Conservation (phyloP, 352 stramenopile genomes). For the Pythium vanterpoolii region DNA sequence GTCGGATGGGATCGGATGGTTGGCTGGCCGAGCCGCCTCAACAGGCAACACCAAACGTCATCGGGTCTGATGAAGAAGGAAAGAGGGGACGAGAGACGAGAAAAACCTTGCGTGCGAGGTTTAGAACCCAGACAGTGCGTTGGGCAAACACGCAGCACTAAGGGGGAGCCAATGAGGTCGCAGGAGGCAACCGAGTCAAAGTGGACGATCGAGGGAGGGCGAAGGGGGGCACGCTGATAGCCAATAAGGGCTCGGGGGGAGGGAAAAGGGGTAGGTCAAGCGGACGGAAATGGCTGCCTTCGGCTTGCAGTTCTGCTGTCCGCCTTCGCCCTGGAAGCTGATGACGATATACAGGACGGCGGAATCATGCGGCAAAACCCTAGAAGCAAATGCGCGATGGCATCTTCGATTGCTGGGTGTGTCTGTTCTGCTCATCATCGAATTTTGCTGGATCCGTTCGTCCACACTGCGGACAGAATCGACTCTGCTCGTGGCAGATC, state of each 20-base stretch:
- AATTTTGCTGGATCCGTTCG: background rate
- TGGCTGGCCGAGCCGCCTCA: slow-evolving; percentile 2
- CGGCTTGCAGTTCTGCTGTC: background rate
- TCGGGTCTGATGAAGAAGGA: background rate
- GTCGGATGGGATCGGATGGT: slow-evolving; percentile 10
- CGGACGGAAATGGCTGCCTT: slow-evolving; percentile 13
- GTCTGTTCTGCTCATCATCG: background rate
- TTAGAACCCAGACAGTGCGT: slow-evolving; percentile 5
- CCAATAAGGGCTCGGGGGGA: slow-evolving; percentile 1
- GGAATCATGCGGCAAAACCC: background rate
- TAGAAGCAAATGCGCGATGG: background rate
- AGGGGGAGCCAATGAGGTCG: slow-evolving; percentile 9
- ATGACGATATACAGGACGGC: background rate
- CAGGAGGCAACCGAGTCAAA: slow-evolving; percentile 14
- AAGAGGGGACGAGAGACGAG: background rate
- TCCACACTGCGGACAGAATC: background rate
- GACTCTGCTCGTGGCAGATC: background rate
- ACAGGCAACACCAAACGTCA: slow-evolving; percentile 10
- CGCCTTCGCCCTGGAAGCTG: no score
- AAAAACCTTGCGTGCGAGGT: slow-evolving; percentile 17
- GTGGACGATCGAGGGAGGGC: background rate
- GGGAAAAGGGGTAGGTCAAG: slow-evolving; percentile 15
- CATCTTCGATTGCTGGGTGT: background rate
- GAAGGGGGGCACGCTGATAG: background rate
- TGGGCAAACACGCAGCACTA: slow-evolving; percentile 1